Evolutionary conservation across 1,139 yeast genomes (phyloP).

Genomic region (Ogataea hybrid): DNA sequence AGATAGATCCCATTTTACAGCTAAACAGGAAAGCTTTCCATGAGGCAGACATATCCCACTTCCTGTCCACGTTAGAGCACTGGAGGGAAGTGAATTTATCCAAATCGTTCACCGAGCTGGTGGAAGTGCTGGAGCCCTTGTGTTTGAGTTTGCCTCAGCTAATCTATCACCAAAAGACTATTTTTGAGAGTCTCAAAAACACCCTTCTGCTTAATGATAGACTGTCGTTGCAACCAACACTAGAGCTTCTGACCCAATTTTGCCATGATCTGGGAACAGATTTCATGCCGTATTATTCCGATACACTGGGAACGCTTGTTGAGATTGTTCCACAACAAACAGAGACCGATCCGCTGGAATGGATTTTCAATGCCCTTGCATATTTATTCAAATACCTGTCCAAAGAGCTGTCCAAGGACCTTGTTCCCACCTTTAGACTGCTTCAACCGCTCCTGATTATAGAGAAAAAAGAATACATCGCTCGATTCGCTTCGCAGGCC

Average conservation of each 20-base stretch:
- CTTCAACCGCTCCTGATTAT: slow-evolving; percentile 62
- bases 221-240: slow-evolving; percentile 73
- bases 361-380: slow-evolving; percentile 83
- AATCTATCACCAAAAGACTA: slow-evolving; percentile 62
- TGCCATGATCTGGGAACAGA: slow-evolving; percentile 94
- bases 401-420: slow-evolving; percentile 56
- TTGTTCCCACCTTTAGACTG: slow-evolving; percentile 64
- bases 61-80: slow-evolving; percentile 72
- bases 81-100: slow-evolving; percentile 90
- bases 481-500: slow-evolving; percentile 89
- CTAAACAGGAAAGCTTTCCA: slow-evolving; percentile 59
- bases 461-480: slow-evolving; percentile 56
- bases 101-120: slow-evolving; percentile 64
- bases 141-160: slow-evolving; percentile 79
- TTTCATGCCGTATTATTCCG: slow-evolving; percentile 66
- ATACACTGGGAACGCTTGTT: slow-evolving; percentile 51
- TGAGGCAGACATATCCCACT: slow-evolving; percentile 69
- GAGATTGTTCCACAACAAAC: slow-evolving; percentile 48
- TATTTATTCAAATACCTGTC: slow-evolving; percentile 86
- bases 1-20: slow-evolving; percentile 78
- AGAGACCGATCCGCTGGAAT: slow-evolving; percentile 71
- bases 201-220: slow-evolving; percentile 53
- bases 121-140: slow-evolving; percentile 50
- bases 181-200: slow-evolving; percentile 52
- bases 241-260: slow-evolving; percentile 81